phyloP scores from a whole-genome alignment of 2,329 filamentous ascomycete species.

The Lasiodiplodia citricola region DNA sequence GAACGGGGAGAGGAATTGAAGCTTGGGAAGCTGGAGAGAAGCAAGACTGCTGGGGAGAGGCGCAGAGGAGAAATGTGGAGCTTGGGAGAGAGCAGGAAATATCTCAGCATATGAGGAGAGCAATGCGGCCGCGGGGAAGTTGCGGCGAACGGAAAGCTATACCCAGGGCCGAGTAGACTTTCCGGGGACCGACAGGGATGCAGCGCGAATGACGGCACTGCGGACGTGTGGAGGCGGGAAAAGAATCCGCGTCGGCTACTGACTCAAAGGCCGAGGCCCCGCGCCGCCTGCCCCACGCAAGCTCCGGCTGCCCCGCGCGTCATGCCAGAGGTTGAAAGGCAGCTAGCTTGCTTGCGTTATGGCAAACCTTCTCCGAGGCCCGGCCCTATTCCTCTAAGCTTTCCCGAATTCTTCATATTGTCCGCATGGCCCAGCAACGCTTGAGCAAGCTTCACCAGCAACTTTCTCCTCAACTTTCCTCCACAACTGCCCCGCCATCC shows the following conservation, averaged over 20 bases:
- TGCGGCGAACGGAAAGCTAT: slow-evolving; percentile 24
- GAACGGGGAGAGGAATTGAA: neutral
- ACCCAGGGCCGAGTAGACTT: slow-evolving; percentile 8
- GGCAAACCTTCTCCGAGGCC: slow-evolving; percentile 14
- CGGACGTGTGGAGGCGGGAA: slow-evolving; percentile 13
- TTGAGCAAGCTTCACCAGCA: slow-evolving; percentile 2
- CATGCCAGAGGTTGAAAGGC: neutral
- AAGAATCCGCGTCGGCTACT: slow-evolving; percentile 24
- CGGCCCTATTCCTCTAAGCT: slow-evolving; percentile 2
- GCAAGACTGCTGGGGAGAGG: neutral
- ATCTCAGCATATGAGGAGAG: slow-evolving; percentile 1
- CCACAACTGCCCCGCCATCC: slow-evolving; percentile 36
- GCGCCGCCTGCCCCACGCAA: slow-evolving; percentile 4
- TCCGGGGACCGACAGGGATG: slow-evolving; percentile 2
- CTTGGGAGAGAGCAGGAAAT: neutral
- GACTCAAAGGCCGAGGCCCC: slow-evolving; percentile 26
- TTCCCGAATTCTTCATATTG: slow-evolving; percentile 10
- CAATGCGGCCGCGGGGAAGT: slow-evolving; percentile 5
- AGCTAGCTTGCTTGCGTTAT: neutral
- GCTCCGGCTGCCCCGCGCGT: slow-evolving; percentile 13
- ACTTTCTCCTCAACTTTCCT: slow-evolving; percentile 5
- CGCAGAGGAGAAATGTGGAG: neutral
- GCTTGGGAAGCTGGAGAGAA: neutral
- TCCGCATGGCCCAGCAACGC: slow-evolving; percentile 21
- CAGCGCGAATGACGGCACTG: slow-evolving; percentile 4